Base-by-base conservation (phyloP, 805 yeast genomes). In the Millerago galiae region DNA sequence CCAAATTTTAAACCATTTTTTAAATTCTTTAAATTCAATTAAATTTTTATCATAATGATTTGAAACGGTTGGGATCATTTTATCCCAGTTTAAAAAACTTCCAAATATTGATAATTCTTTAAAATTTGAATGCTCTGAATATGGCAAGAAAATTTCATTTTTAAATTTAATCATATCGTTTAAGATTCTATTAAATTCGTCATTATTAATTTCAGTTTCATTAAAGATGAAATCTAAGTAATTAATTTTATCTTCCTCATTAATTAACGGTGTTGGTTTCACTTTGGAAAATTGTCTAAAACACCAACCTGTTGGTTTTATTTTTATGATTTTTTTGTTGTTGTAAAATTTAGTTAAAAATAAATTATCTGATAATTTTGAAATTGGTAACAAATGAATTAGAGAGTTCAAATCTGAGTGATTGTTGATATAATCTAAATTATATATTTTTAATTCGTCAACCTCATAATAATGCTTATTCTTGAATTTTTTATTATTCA, bases 241-340 rank as follows among this genome's bases (percentile, higher is more conserved):
- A 21, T 21, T 21, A 21, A 21, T 21, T 7, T 21, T 21, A 21
- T 21, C 24, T 5, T 5, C 7, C 7, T 21, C 24, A 21, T 21
- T 21, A 21, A 21, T 21, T 21, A 21, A 21, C 7, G 24, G 24
- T 21, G 15, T 18, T 13, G n/a, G n/a, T 13, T 30, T 28, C 7
- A 40, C 25, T 12, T 43, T 29, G 18, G 46, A 28, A 42, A 44
- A 17, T 60, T 59, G 13, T 13, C 67, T 55, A 58, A 75, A 83
- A 2, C 88, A 71, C 98, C 98, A 93, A 0, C 98, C 98, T 0
- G 97, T 89, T 0, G 98, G 97, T 39, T 77, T 68, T 29, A 85
- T 67, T 0, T 86, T 95, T n/a, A 84, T 68, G 34, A 87, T 71
- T 24, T 50, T 48, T 25, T 44, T 46, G 34, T 42, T 42, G 10